Conservation (phyloP, 306 rosid genomes). For the Biancaea sappan region DNA sequence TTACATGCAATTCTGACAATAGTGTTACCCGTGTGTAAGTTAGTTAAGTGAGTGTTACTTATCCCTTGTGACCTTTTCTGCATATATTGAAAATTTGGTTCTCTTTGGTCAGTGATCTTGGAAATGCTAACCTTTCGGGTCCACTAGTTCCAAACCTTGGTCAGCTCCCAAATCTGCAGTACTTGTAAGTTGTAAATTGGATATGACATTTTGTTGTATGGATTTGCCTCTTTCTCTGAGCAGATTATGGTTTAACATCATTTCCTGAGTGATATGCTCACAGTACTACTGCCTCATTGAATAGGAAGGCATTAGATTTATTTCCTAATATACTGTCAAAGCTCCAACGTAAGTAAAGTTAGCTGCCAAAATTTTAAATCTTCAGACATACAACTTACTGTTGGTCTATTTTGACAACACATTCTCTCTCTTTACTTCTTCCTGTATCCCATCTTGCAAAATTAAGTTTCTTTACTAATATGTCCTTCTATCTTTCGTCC, state of each 20-base stretch:
- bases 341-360: not conserved
- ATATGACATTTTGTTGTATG: not conserved
- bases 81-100: not conserved
- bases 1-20: slow-evolving; percentile 55
- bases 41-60: slow-evolving; percentile 12
- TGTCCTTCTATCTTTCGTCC: not conserved
- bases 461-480: not conserved
- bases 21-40: slow-evolving; percentile 74
- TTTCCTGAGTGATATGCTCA: slow-evolving; percentile 5
- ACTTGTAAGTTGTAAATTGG: slow-evolving; percentile 56
- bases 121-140: slow-evolving; percentile 74
- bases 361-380: not conserved
- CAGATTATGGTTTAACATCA: not conserved
- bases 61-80: not conserved
- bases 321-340: not conserved
- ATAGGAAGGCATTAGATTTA: not conserved
- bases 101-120: slow-evolving; percentile 62
- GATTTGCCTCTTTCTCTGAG: not conserved
- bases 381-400: too few species aligned
- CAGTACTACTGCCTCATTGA: not conserved
- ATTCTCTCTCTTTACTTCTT: not conserved
- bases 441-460: not conserved
- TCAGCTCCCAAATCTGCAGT: slow-evolving; percentile 56
- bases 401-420: not conserved
- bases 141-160: slow-evolving; percentile 65